Percentiles rank a stretch among this genome's conserved stretches.
Conservation (phyloP, 768 basidiomycete genomes). For the Lactifluus volemus region DNA sequence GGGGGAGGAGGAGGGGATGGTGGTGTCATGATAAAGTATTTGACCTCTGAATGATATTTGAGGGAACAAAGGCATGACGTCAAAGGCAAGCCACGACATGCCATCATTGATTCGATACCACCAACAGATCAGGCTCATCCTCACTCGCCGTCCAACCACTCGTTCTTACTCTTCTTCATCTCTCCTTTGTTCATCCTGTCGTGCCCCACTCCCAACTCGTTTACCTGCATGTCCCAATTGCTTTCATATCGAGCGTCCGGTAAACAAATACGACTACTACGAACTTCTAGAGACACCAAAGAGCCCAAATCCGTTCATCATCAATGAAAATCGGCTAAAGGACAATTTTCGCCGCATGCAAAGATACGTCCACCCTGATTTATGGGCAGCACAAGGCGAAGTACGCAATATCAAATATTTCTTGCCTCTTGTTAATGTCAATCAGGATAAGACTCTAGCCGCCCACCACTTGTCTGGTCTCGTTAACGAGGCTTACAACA, state of each 20-base stretch:
- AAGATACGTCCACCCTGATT: constrained; percentile 76
- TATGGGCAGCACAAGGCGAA: constrained; percentile 61
- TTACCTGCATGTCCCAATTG: constrained; percentile 75
- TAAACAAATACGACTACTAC: constrained; percentile 47
- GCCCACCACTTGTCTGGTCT: constrained; percentile 63
- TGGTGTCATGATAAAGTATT: not conserved
- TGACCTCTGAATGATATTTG: too few species aligned
- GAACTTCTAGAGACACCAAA: constrained; percentile 58
- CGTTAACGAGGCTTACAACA: constrained; percentile 77
- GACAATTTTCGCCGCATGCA: constrained; percentile 64
- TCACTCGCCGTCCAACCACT: not conserved
- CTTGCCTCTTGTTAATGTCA: not conserved
- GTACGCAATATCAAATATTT: constrained; percentile 28
- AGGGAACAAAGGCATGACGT: not conserved
- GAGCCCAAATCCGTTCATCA: constrained; percentile 57
- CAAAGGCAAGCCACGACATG: not conserved
- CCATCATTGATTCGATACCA: not conserved
- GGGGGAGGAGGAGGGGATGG: constrained; percentile 11
- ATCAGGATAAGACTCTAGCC: constrained; percentile 45
- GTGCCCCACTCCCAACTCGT: constrained; percentile 45
- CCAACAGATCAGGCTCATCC: not conserved
- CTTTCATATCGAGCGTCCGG: constrained; percentile 51
- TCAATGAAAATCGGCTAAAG: constrained; percentile 55
- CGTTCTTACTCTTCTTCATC: not conserved
- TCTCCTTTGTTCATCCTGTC: constrained; percentile 53